phyloP scores from a whole-genome alignment of 1,139 yeast genomes.

The Diutina mesorugosa region DNA sequence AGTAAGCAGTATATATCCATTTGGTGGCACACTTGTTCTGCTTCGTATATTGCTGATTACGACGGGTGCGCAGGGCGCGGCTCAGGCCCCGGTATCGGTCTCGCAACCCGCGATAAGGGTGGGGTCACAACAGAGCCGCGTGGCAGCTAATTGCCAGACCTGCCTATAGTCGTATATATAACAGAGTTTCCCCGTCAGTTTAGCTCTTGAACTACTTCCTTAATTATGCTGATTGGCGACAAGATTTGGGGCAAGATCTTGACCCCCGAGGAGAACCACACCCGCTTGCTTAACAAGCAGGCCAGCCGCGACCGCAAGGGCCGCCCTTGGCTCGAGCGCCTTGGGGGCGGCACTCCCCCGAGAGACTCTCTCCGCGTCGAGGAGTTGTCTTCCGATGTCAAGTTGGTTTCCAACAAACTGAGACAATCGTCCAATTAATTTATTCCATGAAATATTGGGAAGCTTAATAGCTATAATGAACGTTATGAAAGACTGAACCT shows the following conservation, averaged over 20 bases:
- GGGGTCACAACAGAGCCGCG: too few species aligned
- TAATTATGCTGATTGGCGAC: neutral
- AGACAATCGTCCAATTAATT: neutral
- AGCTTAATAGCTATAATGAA: neutral
- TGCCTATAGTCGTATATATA: neutral
- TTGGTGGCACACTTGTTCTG: too few species aligned
- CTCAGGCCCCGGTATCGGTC: too few species aligned
- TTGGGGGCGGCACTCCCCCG: neutral
- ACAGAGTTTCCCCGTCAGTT: neutral
- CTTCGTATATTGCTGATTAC: too few species aligned
- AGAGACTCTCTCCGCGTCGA: neutral
- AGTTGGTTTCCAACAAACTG: neutral
- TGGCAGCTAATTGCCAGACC: too few species aligned
- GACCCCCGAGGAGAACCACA: neutral
- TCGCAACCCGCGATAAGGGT: too few species aligned
- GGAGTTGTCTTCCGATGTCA: neutral
- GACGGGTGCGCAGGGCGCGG: too few species aligned
- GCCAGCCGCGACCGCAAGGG: neutral
- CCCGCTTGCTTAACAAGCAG: neutral
- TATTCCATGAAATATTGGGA: too few species aligned
- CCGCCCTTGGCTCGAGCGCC: neutral
- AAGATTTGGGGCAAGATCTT: neutral
- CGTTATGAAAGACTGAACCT: neutral
- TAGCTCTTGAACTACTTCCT: too few species aligned
- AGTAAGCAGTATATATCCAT: too few species aligned